phyloP scores from a whole-genome alignment of 2,329 filamentous ascomycete genomes.

The Pseudocercospora eumusae region DNA sequence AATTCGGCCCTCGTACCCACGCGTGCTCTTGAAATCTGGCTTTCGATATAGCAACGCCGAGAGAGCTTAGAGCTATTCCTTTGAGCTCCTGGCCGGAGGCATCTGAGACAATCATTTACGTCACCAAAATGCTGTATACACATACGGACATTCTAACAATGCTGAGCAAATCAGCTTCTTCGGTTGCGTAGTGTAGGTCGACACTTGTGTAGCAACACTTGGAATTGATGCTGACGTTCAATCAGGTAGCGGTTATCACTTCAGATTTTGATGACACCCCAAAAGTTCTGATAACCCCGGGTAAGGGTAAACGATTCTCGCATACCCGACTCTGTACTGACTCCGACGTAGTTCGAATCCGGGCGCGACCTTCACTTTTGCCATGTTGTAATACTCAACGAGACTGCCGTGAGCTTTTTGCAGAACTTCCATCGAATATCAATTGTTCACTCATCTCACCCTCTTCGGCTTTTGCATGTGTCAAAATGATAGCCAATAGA shows the following conservation, averaged over 20 bases:
- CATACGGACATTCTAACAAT: neutral
- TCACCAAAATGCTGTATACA: neutral
- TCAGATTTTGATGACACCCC: neutral
- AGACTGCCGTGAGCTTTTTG: neutral
- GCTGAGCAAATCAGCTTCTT: neutral
- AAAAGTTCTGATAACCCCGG: too few relatives aligned
- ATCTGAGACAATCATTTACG: neutral
- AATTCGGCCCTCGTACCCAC: neutral
- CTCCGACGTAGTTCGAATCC: neutral
- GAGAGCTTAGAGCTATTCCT: neutral
- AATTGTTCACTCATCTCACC: neutral
- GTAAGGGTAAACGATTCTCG: too few relatives aligned
- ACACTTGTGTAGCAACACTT: neutral
- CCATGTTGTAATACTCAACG: neutral
- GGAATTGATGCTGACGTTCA: neutral
- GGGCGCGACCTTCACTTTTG: neutral
- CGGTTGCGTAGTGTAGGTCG: neutral
- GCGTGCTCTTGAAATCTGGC: neutral
- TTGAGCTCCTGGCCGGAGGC: neutral
- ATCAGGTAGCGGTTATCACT: neutral
- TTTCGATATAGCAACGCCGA: neutral
- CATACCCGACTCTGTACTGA: neutral
- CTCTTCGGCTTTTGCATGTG: neutral
- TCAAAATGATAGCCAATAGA: neutral
- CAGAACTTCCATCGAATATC: neutral